Base-by-base conservation (phyloP, 2,329 filamentous ascomycete species). In the Beauveria caledonica region DNA sequence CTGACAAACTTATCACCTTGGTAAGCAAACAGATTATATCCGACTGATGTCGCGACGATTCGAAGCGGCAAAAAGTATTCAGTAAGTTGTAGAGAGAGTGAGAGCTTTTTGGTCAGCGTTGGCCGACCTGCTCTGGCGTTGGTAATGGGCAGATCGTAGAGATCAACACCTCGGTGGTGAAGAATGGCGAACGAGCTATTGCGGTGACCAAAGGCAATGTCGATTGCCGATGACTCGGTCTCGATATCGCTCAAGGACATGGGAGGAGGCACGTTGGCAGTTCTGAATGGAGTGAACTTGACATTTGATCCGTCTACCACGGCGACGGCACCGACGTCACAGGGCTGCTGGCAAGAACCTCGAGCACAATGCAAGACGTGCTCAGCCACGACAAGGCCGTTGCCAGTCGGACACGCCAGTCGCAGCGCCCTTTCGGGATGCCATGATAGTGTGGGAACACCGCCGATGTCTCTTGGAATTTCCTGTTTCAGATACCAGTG, bases 401-500 rank as follows among this genome's bases (percentile, higher is more conserved):
- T 70, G 73, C 76, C 76, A 53, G 80, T 76, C 2, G 80, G 79
- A 9, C 84, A 74, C 19, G 84, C 79, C 53, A 94, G 79, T 15
- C 85, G 83, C 39, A 97, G 76, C 3, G 92, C 77, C 71, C 89
- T 92, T 70, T 97, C 94, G 1, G 90, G 84, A 71, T 99, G 91
- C 94, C 94, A 99, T 1, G 77, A 70, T n/a, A 84, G 64, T 44
- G 70, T 66, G 51, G 68, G 56, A 44, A 73, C 67, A 3, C 67
- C 65, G 13, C 66, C 68, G 8, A 21, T 8, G 29, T 71, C 66
- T 7, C 80, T 75, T 7, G 77, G 74, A 7, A 97, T 79, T 70
- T 97, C 92, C 71, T 96, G 92, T 76, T 99, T 99, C 17, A 99
- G 79, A 72, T 97, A 97, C 84, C 94, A 99, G 71, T 97, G 90